Evolutionary conservation across 306 rosid genomes (phyloP).

Genomic region (Casuarina equisetifolia): DNA sequence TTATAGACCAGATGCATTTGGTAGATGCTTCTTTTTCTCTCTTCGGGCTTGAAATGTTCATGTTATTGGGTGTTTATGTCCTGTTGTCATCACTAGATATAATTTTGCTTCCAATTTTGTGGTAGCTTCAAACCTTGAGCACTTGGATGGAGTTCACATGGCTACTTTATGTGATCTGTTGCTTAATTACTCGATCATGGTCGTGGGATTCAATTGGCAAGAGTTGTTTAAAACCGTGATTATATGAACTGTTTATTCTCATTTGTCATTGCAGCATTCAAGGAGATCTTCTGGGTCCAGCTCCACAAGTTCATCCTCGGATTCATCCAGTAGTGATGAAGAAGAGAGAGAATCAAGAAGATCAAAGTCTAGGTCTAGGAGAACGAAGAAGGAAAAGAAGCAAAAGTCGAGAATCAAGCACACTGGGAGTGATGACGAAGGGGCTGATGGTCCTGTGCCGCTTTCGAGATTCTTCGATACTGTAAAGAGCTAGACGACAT

Average conservation of each 20-base stretch:
- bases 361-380: slow-evolving; percentile 83
- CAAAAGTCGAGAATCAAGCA: slow-evolving; percentile 67
- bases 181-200: background rate
- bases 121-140: background rate
- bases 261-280: slow-evolving; percentile 60
- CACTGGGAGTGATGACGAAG: slow-evolving; percentile 46
- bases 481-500: slow-evolving; percentile 46
- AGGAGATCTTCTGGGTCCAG: slow-evolving; percentile 76
- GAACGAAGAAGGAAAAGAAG: slow-evolving; percentile 82
- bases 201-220: background rate
- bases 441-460: slow-evolving; percentile 75
- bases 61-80: background rate
- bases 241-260: slow-evolving; percentile 4
- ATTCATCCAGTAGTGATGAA: slow-evolving; percentile 65
- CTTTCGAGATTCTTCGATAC: slow-evolving; percentile 87
- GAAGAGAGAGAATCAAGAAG: slow-evolving; percentile 72
- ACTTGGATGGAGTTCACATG: slow-evolving; percentile 1
- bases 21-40: background rate
- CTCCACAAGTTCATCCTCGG: slow-evolving; percentile 65
- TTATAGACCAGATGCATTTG: background rate
- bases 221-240: slow-evolving; percentile 7
- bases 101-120: background rate
- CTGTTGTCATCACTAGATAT: background rate
- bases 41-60: background rate
- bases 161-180: background rate